phyloP scores from a whole-genome alignment of 176 grass and related monocot genomes.

The Oryza rufipogon region DNA sequence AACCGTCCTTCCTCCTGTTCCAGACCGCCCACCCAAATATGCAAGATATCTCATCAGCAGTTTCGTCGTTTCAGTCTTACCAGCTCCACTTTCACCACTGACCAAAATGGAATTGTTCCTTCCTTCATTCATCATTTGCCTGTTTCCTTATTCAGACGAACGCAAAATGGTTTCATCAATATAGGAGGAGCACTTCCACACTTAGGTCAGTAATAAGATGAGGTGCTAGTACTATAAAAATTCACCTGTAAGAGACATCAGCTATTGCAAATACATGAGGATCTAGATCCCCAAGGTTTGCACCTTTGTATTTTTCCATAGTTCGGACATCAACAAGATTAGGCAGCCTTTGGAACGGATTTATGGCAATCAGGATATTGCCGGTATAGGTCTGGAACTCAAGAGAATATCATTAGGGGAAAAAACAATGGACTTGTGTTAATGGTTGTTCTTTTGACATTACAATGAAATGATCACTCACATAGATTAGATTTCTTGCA shows the following conservation, averaged over 20 bases:
- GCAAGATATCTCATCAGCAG: constrained; percentile 96
- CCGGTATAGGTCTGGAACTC: constrained; percentile 85
- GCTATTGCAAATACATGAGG: constrained; percentile 96
- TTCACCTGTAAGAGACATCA: constrained; percentile 94
- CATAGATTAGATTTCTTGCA: constrained; percentile 90
- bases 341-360: constrained; percentile 95
- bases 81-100: constrained; percentile 99
- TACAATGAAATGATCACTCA: constrained; percentile 49
- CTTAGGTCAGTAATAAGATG: constrained; percentile 21
- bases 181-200: constrained; percentile 36
- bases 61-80: constrained; percentile 98
- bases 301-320: constrained; percentile 95
- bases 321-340: constrained; percentile 70
- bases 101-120: constrained; percentile 97
- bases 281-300: constrained; percentile 73
- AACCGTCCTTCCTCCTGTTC: constrained; percentile 83
- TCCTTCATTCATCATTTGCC: constrained; percentile 98
- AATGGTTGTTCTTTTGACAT: constrained; percentile 29
- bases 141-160: constrained; percentile 76
- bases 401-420: constrained; percentile 46
- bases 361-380: constrained; percentile 94
- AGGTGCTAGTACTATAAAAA: constrained; percentile 46
- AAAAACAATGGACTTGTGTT: constrained; percentile 11
- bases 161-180: constrained; percentile 53
- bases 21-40: constrained; percentile 84